phyloP scores from a whole-genome alignment of 306 rosid species.

The Citrullus mucosospermus region DNA sequence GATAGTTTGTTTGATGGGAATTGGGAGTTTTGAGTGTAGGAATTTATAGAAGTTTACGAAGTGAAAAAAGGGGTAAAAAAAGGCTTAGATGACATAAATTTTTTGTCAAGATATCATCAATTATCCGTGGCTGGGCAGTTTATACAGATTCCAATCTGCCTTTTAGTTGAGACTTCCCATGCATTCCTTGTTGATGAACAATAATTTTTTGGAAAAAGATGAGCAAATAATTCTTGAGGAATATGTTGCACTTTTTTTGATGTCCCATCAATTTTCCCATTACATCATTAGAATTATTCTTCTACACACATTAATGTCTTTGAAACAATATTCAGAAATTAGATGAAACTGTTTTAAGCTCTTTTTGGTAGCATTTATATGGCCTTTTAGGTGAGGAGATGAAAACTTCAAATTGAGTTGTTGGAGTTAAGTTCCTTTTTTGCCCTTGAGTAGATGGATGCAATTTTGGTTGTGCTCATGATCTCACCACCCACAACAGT shows the following conservation, averaged over 20 bases:
- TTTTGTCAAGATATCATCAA: constrained; percentile 5
- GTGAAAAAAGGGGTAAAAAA: neutral
- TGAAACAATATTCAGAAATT: too few relatives aligned
- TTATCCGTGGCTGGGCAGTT: constrained; percentile 21
- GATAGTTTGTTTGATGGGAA: neutral
- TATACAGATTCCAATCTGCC: neutral
- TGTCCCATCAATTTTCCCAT: neutral
- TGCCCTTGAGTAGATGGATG: neutral
- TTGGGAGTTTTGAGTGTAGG: neutral
- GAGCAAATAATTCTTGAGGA: neutral
- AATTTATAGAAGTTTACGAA: neutral
- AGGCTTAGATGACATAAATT: constrained; percentile 1
- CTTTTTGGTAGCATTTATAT: neutral
- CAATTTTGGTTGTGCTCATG: neutral
- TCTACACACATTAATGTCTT: too few relatives aligned
- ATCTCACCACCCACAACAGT: neutral
- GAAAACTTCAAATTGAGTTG: neutral
- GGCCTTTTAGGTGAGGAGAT: neutral
- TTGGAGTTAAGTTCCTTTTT: neutral
- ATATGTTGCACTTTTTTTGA: neutral
- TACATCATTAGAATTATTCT: constrained; percentile 1
- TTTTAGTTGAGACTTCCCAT: constrained; percentile 4
- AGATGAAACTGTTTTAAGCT: neutral
- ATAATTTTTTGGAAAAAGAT: too few relatives aligned
- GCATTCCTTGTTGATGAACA: constrained; percentile 1